These are phyloP conservation scores for Colletotrichum liriopes DNA, from an alignment of 2,329 filamentous ascomycete species.

Conservation along the genomic window DNA sequence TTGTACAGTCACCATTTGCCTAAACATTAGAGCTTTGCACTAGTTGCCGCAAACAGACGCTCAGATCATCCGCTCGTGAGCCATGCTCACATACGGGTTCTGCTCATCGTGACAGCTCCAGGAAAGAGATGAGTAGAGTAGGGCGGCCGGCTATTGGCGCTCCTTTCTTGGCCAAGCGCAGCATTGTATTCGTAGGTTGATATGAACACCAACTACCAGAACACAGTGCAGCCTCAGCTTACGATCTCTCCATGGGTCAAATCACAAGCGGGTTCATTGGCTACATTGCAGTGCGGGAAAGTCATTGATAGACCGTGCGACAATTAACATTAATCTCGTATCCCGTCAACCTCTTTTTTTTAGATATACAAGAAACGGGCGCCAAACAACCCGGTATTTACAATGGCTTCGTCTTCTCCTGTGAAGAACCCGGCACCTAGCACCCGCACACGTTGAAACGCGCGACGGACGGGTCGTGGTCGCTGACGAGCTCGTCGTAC, in stretches of 20 bases:
- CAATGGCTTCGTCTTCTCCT: neutral
- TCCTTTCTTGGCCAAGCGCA: too few species aligned
- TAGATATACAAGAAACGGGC: neutral
- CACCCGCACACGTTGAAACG: slow-evolving; percentile 72
- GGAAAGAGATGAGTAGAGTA: too few species aligned
- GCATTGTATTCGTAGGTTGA: too few species aligned
- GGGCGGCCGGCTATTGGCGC: too few species aligned
- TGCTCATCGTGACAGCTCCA: neutral
- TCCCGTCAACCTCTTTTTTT: neutral
- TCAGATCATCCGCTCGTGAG: neutral
- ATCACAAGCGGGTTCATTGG: too few species aligned
- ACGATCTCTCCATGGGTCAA: too few species aligned
- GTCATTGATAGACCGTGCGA: neutral
- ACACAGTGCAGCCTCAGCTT: too few species aligned
- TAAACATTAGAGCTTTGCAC: neutral
- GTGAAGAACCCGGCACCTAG: neutral
- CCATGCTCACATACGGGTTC: neutral
- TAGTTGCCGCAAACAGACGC: neutral
- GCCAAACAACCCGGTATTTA: neutral
- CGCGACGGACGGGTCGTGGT: slow-evolving; percentile 80
- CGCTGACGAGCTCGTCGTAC: slow-evolving; percentile 70
- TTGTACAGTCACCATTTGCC: neutral
- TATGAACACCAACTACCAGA: too few species aligned
- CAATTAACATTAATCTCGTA: slow-evolving; percentile 12
- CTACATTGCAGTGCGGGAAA: neutral